A percentile compares a stretch with the other conserved stretches of the same genome.
phyloP scores from a whole-genome alignment of 768 basidiomycete genomes.

The Leccinum imitatum region DNA sequence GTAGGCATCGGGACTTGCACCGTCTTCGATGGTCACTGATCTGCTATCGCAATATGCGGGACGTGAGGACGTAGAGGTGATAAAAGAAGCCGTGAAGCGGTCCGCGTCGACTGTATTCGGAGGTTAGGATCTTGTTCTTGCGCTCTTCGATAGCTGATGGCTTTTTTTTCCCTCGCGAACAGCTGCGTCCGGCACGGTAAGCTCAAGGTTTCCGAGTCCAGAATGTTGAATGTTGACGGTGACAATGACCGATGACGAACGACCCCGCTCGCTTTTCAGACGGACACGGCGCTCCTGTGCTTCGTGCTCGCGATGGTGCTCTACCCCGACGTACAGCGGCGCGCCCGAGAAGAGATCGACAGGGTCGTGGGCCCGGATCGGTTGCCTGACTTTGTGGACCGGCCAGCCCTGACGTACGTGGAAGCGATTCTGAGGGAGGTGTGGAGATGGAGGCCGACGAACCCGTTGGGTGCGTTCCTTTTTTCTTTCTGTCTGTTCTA shows the following conservation, averaged over 20 bases:
- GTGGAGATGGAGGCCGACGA: slow-evolving; percentile 20
- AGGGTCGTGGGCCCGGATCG: slow-evolving; percentile 19
- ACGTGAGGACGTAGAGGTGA: background rate
- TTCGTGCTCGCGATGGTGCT: slow-evolving; percentile 29
- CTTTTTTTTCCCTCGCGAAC: too few relatives aligned
- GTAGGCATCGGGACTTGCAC: slow-evolving; percentile 3
- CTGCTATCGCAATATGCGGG: background rate
- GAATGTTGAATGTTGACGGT: too few relatives aligned
- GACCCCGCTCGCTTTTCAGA: slow-evolving; percentile 6
- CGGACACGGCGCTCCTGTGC: slow-evolving; percentile 8
- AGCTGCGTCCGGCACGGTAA: slow-evolving; percentile 4
- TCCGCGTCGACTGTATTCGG: slow-evolving; percentile 1
- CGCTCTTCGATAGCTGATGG: too few relatives aligned
- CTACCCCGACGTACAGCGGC: slow-evolving; percentile 25
- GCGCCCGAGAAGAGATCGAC: slow-evolving; percentile 30
- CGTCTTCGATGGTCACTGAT: background rate
- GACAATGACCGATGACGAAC: background rate
- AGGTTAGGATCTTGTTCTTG: background rate
- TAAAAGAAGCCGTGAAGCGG: background rate
- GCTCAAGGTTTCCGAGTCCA: background rate
- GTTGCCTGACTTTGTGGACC: slow-evolving; percentile 28
- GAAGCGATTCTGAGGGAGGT: slow-evolving; percentile 25
- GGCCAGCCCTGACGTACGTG: slow-evolving; percentile 25
- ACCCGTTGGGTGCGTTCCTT: slow-evolving; percentile 8
- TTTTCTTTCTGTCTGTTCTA: background rate